A percentile compares a stretch with the other conserved stretches of the same genome.
These are phyloP conservation scores for Afroboletus lepidellus DNA, from an alignment of 1,284 basidiomycete species.

Conservation along the genomic window DNA sequence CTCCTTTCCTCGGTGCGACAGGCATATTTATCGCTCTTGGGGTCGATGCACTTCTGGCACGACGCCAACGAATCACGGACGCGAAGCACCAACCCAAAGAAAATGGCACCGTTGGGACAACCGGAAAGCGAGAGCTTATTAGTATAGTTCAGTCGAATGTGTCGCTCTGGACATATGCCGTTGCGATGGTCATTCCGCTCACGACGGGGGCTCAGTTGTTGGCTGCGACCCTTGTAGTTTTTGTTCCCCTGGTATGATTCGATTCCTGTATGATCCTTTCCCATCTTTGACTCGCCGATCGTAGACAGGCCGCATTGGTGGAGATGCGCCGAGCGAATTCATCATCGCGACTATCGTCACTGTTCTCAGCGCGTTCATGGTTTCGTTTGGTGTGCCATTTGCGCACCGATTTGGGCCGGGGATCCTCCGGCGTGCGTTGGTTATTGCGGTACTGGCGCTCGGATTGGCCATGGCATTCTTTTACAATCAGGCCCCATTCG, in stretches of 20 bases:
- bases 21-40: conserved; percentile 54
- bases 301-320: conserved; percentile 74
- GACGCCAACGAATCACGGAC: background rate
- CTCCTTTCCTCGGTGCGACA: conserved; percentile 59
- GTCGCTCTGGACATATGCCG: conserved; percentile 63
- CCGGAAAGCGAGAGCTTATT: background rate
- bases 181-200: conserved; percentile 64
- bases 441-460: conserved; percentile 47
- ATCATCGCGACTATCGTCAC: conserved; percentile 82
- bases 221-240: conserved; percentile 78
- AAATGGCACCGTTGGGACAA: conserved; percentile 2
- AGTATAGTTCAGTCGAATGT: conserved; percentile 33
- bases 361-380: conserved; percentile 56
- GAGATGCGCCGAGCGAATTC: conserved; percentile 81
- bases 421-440: conserved; percentile 47
- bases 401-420: conserved; percentile 67
- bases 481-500: conserved; percentile 67
- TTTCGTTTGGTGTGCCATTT: conserved; percentile 72
- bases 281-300: background rate
- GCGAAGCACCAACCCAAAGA: background rate
- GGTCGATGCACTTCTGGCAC: conserved; percentile 46
- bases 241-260: conserved; percentile 80
- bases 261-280: background rate
- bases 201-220: conserved; percentile 70
- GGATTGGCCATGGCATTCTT: conserved; percentile 61